Evolutionary conservation across 345 rosid species (phyloP).

Genomic region (Eucalyptus marginata): DNA sequence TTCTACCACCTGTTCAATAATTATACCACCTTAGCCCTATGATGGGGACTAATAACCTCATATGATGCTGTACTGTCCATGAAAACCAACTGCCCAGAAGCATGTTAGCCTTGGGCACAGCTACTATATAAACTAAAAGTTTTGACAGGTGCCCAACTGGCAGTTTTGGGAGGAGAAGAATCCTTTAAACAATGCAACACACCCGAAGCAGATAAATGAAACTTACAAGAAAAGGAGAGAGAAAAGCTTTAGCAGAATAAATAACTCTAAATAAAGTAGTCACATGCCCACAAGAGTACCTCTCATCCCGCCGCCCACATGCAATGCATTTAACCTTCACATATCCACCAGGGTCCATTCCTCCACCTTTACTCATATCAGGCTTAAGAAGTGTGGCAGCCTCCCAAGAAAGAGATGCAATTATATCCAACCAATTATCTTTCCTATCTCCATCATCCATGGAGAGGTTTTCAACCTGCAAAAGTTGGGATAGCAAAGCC

Average conservation of each 20-base stretch:
- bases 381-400: slow-evolving; percentile 91
- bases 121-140: not conserved
- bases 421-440: slow-evolving; percentile 85
- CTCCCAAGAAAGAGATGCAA: slow-evolving; percentile 89
- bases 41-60: not conserved
- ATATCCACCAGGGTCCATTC: slow-evolving; percentile 98
- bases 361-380: slow-evolving; percentile 87
- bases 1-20: not conserved
- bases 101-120: not conserved
- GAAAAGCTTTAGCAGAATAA: not conserved
- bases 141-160: not conserved
- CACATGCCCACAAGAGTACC: slow-evolving; percentile 29
- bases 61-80: not conserved
- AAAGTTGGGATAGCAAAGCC: slow-evolving; percentile 83
- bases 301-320: slow-evolving; percentile 68
- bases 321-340: slow-evolving; percentile 96
- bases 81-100: not conserved
- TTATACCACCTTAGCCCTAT: not conserved
- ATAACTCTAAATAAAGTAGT: not conserved
- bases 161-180: not conserved
- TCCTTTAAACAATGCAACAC: not conserved
- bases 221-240: not conserved
- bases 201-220: not conserved
- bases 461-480: slow-evolving; percentile 80
- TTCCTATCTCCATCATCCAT: slow-evolving; percentile 52